Percentiles rank a stretch among this genome's conserved stretches.
Evolutionary conservation across 441 rosid species (phyloP).

Genomic region (Biscutella laevigata): DNA sequence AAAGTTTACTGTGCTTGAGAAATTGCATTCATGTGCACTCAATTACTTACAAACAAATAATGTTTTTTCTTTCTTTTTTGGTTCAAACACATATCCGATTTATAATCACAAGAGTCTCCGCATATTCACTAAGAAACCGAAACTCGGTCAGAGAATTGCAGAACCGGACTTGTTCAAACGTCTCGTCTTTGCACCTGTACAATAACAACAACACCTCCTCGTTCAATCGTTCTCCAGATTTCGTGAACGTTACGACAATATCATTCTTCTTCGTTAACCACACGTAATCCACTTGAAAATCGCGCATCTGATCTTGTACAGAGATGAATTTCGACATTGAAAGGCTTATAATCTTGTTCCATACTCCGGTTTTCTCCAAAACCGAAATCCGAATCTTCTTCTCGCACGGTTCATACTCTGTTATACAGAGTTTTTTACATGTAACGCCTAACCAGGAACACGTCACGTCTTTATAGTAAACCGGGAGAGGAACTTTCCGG

Average conservation of each 20-base stretch:
- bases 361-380: slow-evolving; percentile 16
- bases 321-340: slow-evolving; percentile 3
- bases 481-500: slow-evolving; percentile 5
- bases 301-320: neutral
- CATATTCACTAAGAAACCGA: slow-evolving; percentile 7
- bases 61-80: neutral
- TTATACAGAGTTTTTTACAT: neutral
- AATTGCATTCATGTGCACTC: no score
- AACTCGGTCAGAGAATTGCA: neutral
- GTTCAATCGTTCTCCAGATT: neutral
- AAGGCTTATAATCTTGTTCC: slow-evolving; percentile 18
- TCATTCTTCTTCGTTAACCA: slow-evolving; percentile 14
- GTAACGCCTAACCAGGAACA: slow-evolving; percentile 21
- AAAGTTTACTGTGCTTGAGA: no score
- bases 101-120: slow-evolving; percentile 1
- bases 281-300: slow-evolving; percentile 12
- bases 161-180: neutral
- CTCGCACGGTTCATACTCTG: slow-evolving; percentile 4
- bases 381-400: slow-evolving; percentile 14
- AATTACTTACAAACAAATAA: no score
- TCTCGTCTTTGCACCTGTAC: neutral
- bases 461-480: neutral
- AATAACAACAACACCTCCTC: slow-evolving; percentile 2
- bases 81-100: slow-evolving; percentile 8
- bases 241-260: neutral